Base-by-base conservation (phyloP, 768 basidiomycete genomes). In the Tricholoma furcatifolium region DNA sequence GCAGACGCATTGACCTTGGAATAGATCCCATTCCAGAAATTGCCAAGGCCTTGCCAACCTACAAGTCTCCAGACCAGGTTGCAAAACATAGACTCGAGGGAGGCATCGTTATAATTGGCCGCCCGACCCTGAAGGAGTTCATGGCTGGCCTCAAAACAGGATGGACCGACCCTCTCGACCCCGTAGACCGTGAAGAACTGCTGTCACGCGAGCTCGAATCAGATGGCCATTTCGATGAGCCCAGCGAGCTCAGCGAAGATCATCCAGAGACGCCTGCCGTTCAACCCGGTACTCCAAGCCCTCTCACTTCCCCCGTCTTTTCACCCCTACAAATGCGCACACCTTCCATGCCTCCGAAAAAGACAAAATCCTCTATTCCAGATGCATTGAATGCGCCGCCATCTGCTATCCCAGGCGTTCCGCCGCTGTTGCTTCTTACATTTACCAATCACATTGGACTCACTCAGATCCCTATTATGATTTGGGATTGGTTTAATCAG, bases 111-210 rank as follows among this genome's bases (percentile, higher is more conserved):
- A 74, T 99, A 51, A 68, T 99, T 27, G 97, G 97, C 3, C 82
- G 97, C 45, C 84, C 90, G 32, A 89, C 92, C 0, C 80, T 96
- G 70, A 99, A 98, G 73, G 97, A 99, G 72, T 98, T 91, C 67
- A 83, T 98, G 82, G 78, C 84, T 50, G 97, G 96, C 2, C 65
- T 98, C 38, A 82, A 79, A 64, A 77, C 80, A 49, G 97, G 97
- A 2, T 99, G 91, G 90, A 83, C 86, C 17, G 84, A 85, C 24
- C 75, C 82, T 1, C 67, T 92, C 30, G 78, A 85, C 43, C 79
- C 80, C 46, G 72, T 87, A 48, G 88, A 91, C 64, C 70, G 73
- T 32, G 92, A 95, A 53, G 87, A 92, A 48, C 67, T 72, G 32
- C 73, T 94, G n/a, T 76, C 88, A 0, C 77, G 73, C 50, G 76